A percentile compares a stretch with the other conserved stretches of the same genome.
Conservation (phyloP, 75 land plant genomes). For the Ceratopteris richardii region DNA sequence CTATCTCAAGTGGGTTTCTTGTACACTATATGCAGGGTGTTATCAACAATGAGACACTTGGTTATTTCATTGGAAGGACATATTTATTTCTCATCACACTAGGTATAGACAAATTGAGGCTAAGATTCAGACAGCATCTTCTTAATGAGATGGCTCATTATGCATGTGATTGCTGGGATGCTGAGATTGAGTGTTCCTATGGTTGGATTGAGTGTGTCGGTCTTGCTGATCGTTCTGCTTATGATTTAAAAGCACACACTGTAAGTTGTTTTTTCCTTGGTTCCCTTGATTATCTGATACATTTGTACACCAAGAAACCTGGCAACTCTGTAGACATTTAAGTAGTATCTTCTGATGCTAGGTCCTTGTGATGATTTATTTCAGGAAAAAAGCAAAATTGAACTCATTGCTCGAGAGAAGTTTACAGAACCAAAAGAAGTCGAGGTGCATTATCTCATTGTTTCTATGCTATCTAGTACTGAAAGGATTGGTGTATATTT, state of each 20-base stretch:
- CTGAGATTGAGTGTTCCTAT: slow-evolving; percentile 94
- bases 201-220: slow-evolving; percentile 99
- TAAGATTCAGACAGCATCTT: slow-evolving; percentile 92
- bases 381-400: slow-evolving; percentile 79
- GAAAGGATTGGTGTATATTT: too few species aligned
- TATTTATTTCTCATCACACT: slow-evolving; percentile 74
- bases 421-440: slow-evolving; percentile 79
- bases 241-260: slow-evolving; percentile 86
- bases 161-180: slow-evolving; percentile 99
- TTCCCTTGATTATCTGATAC: too few species aligned
- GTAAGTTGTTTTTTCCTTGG: too few species aligned
- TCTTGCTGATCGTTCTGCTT: slow-evolving; percentile 96
- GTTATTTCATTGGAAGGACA: slow-evolving; percentile 93
- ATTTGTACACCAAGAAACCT: too few species aligned
- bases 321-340: too few species aligned
- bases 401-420: slow-evolving; percentile 77
- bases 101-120: slow-evolving; percentile 79
- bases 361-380: too few species aligned
- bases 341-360: too few species aligned
- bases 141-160: slow-evolving; percentile 99
- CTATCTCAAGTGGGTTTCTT: not conserved
- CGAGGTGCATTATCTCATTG: slow-evolving; percentile 62
- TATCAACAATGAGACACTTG: slow-evolving; percentile 92
- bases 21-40: slow-evolving; percentile 41
- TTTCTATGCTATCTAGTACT: too few species aligned